Evolutionary conservation across 176 grass and related monocot genomes (phyloP), one percentile per base, ranked within the genome.

Genomic region (Musa acuminata): DNA sequence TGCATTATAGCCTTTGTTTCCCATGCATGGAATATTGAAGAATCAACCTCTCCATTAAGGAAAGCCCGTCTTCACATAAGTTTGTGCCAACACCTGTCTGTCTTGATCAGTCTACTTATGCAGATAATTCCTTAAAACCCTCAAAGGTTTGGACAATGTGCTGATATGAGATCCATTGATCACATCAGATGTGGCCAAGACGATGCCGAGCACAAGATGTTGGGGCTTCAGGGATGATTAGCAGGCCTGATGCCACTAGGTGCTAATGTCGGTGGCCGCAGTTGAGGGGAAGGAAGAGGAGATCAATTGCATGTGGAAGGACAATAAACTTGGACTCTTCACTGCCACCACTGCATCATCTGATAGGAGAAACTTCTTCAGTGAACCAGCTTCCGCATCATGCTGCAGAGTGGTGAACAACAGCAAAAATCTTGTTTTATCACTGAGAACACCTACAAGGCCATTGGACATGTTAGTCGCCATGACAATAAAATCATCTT

Each of bases 281-380:
- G 80, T 98, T 93, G 24, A 93, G 87, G 54, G 88, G 94, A 75
- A 98, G 86, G 1, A 86, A 3, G 35, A 43, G 94, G 19, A 91
- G 52, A 57, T 92, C 85, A 19, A 98, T 84, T 26, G 94, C 88
- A 67, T 87, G 81, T 1, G 82, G 72, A 17, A 98, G 90, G 78
- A 86, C 91, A 75, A 93, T 82, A 48, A 90, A 87, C 62, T 83
- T 89, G 17, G 95, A 59, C 88, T 88, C 76, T 88, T 93, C 14
- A 98, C 86, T 60, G 90, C 91, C 29, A 98, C 87, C 48, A 87
- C 94, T 0, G 88, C 94, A 62, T 90, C 94, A 82, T 98, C 94
- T 51, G 88, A 90, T 0, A 98, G 82, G 69, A 98, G 78, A 67
- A 98, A 86, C 84, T 93, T 98, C 87, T 98, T 93, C 82, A 98